These are phyloP conservation scores for Peterozyma toletana DNA, from an alignment of 805 yeast species.

Conservation along the genomic window DNA sequence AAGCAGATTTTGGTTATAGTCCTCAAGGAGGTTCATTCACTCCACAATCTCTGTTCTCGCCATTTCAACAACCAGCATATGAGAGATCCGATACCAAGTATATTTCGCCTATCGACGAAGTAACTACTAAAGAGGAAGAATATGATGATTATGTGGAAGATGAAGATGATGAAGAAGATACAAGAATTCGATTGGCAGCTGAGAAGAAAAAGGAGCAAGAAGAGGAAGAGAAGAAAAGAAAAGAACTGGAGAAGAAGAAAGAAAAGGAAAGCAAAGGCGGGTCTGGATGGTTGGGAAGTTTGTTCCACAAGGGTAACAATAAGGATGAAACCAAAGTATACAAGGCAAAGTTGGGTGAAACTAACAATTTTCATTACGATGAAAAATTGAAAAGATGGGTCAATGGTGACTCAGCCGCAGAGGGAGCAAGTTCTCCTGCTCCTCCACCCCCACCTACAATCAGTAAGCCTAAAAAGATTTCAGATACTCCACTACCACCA, in stretches of 20 bases:
- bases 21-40: conserved; percentile 3
- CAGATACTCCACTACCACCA: conserved; percentile 10
- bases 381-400: conserved; percentile 86
- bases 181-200: conserved; percentile 15
- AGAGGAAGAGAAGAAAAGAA: conserved; percentile 14
- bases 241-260: conserved; percentile 9
- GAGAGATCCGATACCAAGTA: not conserved
- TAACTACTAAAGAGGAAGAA: conserved; percentile 28
- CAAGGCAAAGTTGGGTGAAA: conserved; percentile 81
- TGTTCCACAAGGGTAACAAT: conserved; percentile 33
- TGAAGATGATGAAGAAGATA: conserved; percentile 32
- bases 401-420: conserved; percentile 60
- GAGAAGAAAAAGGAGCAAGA: conserved; percentile 13
- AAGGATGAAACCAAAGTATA: conserved; percentile 68
- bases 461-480: conserved; percentile 20
- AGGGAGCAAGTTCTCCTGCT: conserved; percentile 42
- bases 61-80: not conserved
- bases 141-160: conserved; percentile 39
- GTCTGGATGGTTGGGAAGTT: conserved; percentile 55
- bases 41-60: not conserved
- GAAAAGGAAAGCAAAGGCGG: conserved; percentile 11
- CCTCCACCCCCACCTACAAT: conserved; percentile 69
- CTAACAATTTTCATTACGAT: conserved; percentile 69
- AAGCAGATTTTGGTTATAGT: not conserved
- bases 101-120: not conserved